A percentile compares a stretch with the other conserved stretches of the same genome.
Conservation (phyloP, 805 yeast genomes). For the Clavispora phyllophila region DNA sequence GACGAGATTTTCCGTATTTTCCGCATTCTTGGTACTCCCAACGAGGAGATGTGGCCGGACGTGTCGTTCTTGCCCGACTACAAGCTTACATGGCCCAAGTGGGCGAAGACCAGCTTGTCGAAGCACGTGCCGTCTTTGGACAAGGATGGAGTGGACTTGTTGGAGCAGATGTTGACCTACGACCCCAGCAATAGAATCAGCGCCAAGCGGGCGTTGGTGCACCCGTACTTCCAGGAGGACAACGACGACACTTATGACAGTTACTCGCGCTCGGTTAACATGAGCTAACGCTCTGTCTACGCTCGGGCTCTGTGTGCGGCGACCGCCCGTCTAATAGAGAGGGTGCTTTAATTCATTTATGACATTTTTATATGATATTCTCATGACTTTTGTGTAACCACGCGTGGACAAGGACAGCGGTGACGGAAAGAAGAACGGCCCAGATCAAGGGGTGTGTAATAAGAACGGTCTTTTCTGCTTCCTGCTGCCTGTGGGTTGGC, state of each 20-base stretch:
- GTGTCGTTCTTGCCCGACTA: slow-evolving; percentile 87
- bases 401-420: not conserved
- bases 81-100: slow-evolving; percentile 88
- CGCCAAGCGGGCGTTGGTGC: slow-evolving; percentile 87
- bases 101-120: slow-evolving; percentile 71
- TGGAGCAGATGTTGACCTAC: slow-evolving; percentile 73
- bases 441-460: not conserved
- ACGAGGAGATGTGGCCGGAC: slow-evolving; percentile 91
- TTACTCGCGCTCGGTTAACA: slow-evolving; percentile 34
- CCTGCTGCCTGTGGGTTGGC: not conserved
- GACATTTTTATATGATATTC: not conserved
- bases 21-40: slow-evolving; percentile 90
- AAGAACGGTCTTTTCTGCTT: not conserved
- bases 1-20: slow-evolving; percentile 95
- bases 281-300: slow-evolving; percentile 32
- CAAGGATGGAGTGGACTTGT: slow-evolving; percentile 74
- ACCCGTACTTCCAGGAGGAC: slow-evolving; percentile 76
- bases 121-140: slow-evolving; percentile 75
- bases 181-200: slow-evolving; percentile 93
- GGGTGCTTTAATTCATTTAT: not conserved
- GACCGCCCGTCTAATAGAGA: not conserved
- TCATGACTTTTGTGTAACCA: not conserved
- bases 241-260: slow-evolving; percentile 23
- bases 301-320: no score
- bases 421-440: not conserved